Evolutionary conservation across 2,329 filamentous ascomycete genomes (phyloP).

Genomic region (Pyricularia pennisetigena): DNA sequence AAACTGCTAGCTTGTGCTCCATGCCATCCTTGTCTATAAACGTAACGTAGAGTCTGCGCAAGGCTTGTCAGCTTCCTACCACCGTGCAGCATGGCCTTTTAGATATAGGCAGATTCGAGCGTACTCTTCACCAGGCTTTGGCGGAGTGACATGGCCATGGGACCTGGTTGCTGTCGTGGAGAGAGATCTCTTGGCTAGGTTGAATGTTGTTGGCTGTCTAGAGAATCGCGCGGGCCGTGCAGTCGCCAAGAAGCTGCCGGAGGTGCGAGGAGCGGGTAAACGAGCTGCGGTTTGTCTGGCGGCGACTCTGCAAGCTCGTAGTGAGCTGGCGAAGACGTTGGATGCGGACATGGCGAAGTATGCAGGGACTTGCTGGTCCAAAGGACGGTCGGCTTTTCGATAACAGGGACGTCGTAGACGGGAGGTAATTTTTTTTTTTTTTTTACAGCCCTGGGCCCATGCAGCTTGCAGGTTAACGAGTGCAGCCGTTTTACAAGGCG

Average conservation of each 20-base stretch:
- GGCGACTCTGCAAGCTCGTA: not conserved
- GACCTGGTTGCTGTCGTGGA: constrained; percentile 47
- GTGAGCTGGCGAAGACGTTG: constrained; percentile 1
- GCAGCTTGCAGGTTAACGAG: not conserved
- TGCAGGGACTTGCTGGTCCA: not conserved
- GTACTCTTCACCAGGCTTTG: constrained; percentile 87
- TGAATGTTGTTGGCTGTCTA: not conserved
- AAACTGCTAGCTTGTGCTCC: constrained; percentile 67
- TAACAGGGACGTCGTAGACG: not conserved
- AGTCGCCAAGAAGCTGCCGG: not conserved
- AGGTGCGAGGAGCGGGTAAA: not conserved
- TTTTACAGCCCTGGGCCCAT: not conserved
- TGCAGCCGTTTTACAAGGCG: not conserved
- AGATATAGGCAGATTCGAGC: not conserved
- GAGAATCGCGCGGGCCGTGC: not conserved
- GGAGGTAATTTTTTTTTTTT: not conserved
- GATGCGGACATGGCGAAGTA: constrained; percentile 4
- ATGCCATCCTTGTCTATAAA: constrained; percentile 88
- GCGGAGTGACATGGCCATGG: constrained; percentile 76
- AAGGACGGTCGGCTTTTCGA: not conserved
- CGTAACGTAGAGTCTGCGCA: constrained; percentile 66
- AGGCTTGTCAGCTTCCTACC: not conserved
- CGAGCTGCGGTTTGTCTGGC: not conserved
- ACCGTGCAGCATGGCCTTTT: not conserved
- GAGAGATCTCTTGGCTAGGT: constrained; percentile 33